Evolutionary conservation across 768 basidiomycete species (phyloP), one percentile per base, ranked within the genome.

Genomic region (Boletus sp.): DNA sequence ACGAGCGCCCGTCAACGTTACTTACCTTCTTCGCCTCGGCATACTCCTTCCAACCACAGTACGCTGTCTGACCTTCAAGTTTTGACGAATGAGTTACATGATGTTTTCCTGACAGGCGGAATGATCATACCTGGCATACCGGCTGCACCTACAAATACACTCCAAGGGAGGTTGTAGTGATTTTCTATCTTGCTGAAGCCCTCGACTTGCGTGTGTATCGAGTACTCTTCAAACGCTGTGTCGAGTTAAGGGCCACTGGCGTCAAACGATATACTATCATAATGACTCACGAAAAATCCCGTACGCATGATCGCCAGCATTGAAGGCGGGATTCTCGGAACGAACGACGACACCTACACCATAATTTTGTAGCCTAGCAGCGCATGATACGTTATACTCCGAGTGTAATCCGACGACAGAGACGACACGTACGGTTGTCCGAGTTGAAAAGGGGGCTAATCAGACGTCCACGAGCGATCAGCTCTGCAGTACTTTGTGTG

Each of bases 231-330:
- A 35, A 50, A 64, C 50, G 45, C 67, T 56, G 71, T 71, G 54
- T 75, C 28, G 15, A 75, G 5, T 83, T 52, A 47, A 51, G 82
- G 77, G 18, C 77, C 70, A 6, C 81, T 79, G 8, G 58, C 60
- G 50, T 75, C 70, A 46, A 75, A 64, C 1, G 61, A 56, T 64
- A 20, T 41, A 64, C 55, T 46, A 81, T 77, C 0, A 78, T 80
- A 28, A 18, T 17, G 78, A 57, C 61, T 56, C 40, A 61, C 60
- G 32, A 32, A 79, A 18, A 83, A 24, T 0, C n/a, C 54, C 60
- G 32, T 61, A 62, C 4, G 56, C 18, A 45, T 52, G 54, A 32
- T 61, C 55, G 15, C 60, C 47, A 15, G 17, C 29, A 28, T 20
- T 36, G 33, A 62, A 49, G 9, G 35, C 39, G 2, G 56, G 15